Base-by-base conservation (phyloP, 371 early-diverging fungal genomes). In the Sporodiniella umbellata region DNA sequence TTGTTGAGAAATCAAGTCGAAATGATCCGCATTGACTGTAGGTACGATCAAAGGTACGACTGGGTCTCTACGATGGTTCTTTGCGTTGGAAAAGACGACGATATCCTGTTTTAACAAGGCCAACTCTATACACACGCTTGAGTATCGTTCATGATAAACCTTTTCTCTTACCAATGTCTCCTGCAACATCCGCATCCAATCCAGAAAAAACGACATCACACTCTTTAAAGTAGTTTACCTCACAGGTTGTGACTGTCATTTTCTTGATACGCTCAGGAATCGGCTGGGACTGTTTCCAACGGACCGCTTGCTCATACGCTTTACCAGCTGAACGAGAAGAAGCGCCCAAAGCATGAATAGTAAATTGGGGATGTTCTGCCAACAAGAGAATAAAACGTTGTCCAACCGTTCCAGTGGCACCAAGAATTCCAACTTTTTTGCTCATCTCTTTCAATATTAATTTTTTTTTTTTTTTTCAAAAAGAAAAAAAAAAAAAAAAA, bases 331-430 rank as follows among this genome's bases (percentile, higher is more conserved):
- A 95, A 42, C 95, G 88, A 53, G 85, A 67, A 14, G 93, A 92
- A 28, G 98, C 98, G 48, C 98, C 96, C 26, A 98, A 71, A 43
- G 88, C 85, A 62, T 85, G 85, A 63, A 98, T 84, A 38, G 73
- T 74, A 63, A 98, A 94, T 52, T 79, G 71, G 39, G 96, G 96
- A 70, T 98, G 94, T 46, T 78, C 66, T 7, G 86, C 82, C 43
- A 98, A 83, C 42, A 96, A 80, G 40, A 87, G 77, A 54, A 96
- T 92, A 57, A 98, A 96, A n/a, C 96, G 87, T 66, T 98, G 98
- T 37, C 96, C 96, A 18, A 98, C 98, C n/a, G 93, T 95, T 64
- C 96, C 98, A 3, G 96, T 98, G 30, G 95, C 96, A 60, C 98
- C 98, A 47, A 97, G 89, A 53, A 97, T 86, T 60, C 94, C 98